Percentiles rank a stretch among this genome's conserved stretches.
These are phyloP conservation scores for Saksenaea oblongispora DNA, from an alignment of 371 early-diverging fungal species.

Conservation along the genomic window DNA sequence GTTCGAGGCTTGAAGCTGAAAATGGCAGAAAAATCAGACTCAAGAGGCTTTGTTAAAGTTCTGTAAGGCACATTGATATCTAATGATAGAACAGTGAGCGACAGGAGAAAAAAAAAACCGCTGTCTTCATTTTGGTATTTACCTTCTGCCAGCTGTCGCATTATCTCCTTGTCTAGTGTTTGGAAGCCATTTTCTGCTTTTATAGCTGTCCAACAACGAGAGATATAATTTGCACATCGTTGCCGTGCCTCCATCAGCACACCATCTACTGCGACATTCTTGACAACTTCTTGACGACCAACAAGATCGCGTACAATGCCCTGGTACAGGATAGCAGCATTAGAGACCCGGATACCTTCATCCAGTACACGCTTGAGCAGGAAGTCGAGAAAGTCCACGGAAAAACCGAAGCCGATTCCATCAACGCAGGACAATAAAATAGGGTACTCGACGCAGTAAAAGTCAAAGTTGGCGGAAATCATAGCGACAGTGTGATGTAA, in stretches of 20 bases:
- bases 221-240: slow-evolving; percentile 35
- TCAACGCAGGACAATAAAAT: slow-evolving; percentile 50
- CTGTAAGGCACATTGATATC: slow-evolving; percentile 43
- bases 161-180: slow-evolving; percentile 30
- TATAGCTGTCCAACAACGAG: slow-evolving; percentile 27
- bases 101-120: not conserved
- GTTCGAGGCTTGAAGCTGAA: slow-evolving; percentile 29
- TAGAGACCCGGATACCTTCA: slow-evolving; percentile 36
- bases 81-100: not conserved
- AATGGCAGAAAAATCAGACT: slow-evolving; percentile 28
- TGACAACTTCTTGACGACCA: slow-evolving; percentile 46
- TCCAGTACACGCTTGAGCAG: slow-evolving; percentile 35
- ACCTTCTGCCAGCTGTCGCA: slow-evolving; percentile 43
- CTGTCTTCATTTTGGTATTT: not conserved
- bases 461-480: slow-evolving; percentile 43
- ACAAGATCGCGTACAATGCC: slow-evolving; percentile 46
- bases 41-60: slow-evolving; percentile 29
- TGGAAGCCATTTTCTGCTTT: slow-evolving; percentile 39
- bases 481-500: slow-evolving; percentile 35
- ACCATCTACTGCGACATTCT: slow-evolving; percentile 43
- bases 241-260: slow-evolving; percentile 35
- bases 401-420: slow-evolving; percentile 44
- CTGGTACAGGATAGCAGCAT: slow-evolving; percentile 48
- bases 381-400: slow-evolving; percentile 52
- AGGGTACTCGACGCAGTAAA: slow-evolving; percentile 50